phyloP scores from a whole-genome alignment of 2,329 filamentous ascomycete genomes.

The Calonectria pseudoreteaudii region DNA sequence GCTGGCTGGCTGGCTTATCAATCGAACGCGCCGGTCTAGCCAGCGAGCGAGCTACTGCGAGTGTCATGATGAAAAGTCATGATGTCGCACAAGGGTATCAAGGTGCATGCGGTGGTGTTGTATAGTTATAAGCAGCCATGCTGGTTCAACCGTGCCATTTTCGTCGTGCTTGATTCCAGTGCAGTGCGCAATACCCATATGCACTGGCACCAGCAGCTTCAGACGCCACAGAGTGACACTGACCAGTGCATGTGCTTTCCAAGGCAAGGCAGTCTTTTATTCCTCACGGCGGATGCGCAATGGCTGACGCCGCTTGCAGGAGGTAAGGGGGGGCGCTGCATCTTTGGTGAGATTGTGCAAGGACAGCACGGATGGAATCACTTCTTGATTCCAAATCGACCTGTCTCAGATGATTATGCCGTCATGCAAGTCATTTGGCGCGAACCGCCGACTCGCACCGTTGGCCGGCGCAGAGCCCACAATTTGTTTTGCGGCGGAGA shows the following conservation, averaged over 20 bases:
- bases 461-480: background rate
- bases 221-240: background rate
- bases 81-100: background rate
- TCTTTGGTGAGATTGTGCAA: background rate
- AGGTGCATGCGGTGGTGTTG: background rate
- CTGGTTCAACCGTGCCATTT: background rate
- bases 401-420: background rate
- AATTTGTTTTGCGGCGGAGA: no score
- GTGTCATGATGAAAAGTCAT: slow-evolving; percentile 1
- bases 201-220: background rate
- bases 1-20: background rate
- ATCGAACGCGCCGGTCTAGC: background rate
- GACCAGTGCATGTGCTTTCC: background rate
- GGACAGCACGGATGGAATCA: background rate
- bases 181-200: background rate
- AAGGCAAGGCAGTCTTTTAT: background rate
- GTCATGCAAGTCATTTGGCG: slow-evolving; percentile 10
- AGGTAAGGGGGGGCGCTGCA: background rate
- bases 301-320: background rate
- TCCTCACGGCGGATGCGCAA: background rate
- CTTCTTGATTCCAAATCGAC: slow-evolving; percentile 8
- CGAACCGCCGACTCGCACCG: background rate
- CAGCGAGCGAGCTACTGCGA: no score
- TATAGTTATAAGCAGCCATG: background rate
- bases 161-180: background rate